A percentile compares a stretch with the other conserved stretches of the same genome.
Conservation (phyloP, 306 rosid genomes). For the Crataegus laevigata region DNA sequence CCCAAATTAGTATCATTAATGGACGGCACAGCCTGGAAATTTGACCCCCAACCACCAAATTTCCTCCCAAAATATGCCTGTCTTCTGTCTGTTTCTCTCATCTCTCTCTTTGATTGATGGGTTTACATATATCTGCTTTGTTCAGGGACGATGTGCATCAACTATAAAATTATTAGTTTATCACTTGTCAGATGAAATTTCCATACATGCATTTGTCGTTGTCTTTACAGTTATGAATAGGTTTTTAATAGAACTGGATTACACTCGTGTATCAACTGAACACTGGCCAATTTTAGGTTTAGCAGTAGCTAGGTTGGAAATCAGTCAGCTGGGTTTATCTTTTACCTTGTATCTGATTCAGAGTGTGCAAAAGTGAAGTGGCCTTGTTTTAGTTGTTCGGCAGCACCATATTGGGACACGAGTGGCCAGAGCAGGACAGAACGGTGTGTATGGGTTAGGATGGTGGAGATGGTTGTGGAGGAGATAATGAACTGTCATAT, state of each 20-base stretch:
- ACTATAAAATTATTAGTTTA: not conserved
- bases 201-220: not conserved
- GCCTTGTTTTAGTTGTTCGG: constrained; percentile 44
- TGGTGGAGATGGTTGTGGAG: not conserved
- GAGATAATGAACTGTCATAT: not conserved
- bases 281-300: constrained; percentile 39
- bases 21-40: not conserved
- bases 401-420: constrained; percentile 13
- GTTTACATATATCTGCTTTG: not conserved
- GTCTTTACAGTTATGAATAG: not conserved
- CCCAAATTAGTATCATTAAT: not conserved
- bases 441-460: not conserved
- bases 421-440: not conserved
- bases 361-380: constrained; percentile 36
- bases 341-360: constrained; percentile 29
- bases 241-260: not conserved
- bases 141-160: not conserved
- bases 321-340: constrained; percentile 6
- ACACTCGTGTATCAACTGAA: not conserved
- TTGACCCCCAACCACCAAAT: not conserved
- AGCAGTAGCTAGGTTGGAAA: constrained; percentile 61
- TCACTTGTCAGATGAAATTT: not conserved
- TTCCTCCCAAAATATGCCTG: not conserved
- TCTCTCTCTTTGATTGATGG: not conserved
- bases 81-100: not conserved